Conservation (phyloP, 2,329 filamentous ascomycete species). For the Diplodia sapinea region DNA sequence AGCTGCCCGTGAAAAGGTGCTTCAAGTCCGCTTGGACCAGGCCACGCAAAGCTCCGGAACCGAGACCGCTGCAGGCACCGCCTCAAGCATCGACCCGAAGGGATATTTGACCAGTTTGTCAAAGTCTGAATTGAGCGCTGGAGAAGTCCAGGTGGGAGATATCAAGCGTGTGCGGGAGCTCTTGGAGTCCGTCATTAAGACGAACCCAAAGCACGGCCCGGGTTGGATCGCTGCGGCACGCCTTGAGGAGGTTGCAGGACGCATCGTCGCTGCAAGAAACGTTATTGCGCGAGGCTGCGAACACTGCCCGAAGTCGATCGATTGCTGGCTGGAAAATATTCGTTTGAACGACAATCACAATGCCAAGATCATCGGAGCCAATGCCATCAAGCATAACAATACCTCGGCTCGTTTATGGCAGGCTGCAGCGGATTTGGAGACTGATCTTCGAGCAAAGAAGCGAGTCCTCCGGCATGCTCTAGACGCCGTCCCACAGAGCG, state of each 20-base stretch:
- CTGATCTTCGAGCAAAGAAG: conserved; percentile 83
- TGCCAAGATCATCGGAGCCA: conserved; percentile 91
- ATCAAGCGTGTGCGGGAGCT: conserved; percentile 92
- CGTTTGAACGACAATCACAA: conserved; percentile 89
- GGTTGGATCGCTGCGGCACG: conserved; percentile 96
- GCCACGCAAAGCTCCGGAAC: conserved; percentile 75
- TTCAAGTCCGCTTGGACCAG: conserved; percentile 91
- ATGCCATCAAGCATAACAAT: conserved; percentile 90
- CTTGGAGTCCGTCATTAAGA: conserved; percentile 96
- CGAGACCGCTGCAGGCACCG: conserved; percentile 74
- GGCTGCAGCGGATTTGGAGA: conserved; percentile 91
- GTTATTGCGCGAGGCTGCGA: conserved; percentile 88
- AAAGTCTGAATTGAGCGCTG: conserved; percentile 78
- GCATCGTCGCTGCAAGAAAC: conserved; percentile 85
- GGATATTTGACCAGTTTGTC: conserved; percentile 93
- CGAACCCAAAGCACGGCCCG: conserved; percentile 91
- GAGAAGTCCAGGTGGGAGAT: conserved; percentile 86
- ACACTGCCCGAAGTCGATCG: conserved; percentile 90
- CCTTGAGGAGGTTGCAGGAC: conserved; percentile 90
- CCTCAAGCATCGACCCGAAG: conserved; percentile 91
- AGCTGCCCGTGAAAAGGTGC: conserved; percentile 91
- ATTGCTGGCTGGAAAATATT: conserved; percentile 96
- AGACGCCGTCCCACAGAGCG: conserved; percentile 91
- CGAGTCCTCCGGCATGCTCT: conserved; percentile 89
- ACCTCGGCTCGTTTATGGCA: conserved; percentile 90